Evolutionary conservation across 306 rosid species (phyloP).

Genomic region (Dryas alaskensis): DNA sequence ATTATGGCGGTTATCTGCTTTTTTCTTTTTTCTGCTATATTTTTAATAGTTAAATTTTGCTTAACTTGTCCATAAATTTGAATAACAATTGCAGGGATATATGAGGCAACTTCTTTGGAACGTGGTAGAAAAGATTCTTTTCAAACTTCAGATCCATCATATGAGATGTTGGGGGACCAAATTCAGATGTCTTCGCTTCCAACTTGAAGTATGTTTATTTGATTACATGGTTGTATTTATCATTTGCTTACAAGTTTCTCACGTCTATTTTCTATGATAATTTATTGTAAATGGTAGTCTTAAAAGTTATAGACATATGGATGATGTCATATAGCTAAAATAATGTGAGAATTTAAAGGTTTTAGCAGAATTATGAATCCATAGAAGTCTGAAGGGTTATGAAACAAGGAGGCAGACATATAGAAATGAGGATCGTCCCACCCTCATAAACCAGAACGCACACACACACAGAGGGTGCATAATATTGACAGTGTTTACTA

Average conservation of each 20-base stretch:
- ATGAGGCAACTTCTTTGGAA: constrained; percentile 87
- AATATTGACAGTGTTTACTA: not conserved
- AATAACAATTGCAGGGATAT: constrained; percentile 58
- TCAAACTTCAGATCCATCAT: constrained; percentile 45
- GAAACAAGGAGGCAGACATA: not conserved
- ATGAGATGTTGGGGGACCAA: constrained; percentile 55
- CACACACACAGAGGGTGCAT: not conserved
- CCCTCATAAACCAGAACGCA: not conserved
- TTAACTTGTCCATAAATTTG: constrained; percentile 12
- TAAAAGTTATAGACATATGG: not conserved
- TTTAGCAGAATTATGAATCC: constrained; percentile 1
- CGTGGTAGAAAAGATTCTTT: constrained; percentile 64
- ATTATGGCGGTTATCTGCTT: not conserved
- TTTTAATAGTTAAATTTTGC: not conserved
- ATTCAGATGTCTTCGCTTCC: constrained; percentile 80
- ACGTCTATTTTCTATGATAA: not conserved
- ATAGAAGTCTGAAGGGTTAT: not conserved
- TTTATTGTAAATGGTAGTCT: not conserved
- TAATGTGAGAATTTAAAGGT: not conserved
- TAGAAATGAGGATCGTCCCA: not conserved
- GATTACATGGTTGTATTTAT: constrained; percentile 11
- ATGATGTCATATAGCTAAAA: not conserved
- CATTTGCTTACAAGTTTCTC: constrained; percentile 11
- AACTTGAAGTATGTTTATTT: constrained; percentile 62
- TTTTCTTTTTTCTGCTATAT: not conserved